A percentile compares a stretch with the other conserved stretches of the same genome.
phyloP scores from a whole-genome alignment of 2,329 filamentous ascomycete species.

The Pestalotiopsis sp. region DNA sequence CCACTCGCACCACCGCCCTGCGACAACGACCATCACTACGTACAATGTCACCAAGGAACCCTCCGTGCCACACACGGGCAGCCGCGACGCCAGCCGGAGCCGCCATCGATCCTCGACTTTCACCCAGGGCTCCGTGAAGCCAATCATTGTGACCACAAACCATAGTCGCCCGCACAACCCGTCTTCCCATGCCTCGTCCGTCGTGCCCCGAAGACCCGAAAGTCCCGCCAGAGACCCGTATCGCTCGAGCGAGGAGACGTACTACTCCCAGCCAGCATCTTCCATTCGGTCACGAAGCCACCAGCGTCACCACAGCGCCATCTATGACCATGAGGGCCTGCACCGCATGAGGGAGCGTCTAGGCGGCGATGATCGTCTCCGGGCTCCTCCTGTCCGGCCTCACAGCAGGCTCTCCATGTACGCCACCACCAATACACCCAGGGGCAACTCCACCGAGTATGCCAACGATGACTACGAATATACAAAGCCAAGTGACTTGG shows the following conservation, averaged over 20 bases:
- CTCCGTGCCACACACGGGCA: constrained; percentile 46
- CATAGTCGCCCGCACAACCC: constrained; percentile 42
- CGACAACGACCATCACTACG: constrained; percentile 52
- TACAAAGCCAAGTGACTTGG: constrained; percentile 64
- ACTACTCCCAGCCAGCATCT: constrained; percentile 61
- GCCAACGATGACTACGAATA: constrained; percentile 65
- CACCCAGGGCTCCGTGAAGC: constrained; percentile 50
- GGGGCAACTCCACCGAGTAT: constrained; percentile 52
- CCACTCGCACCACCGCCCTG: constrained; percentile 31
- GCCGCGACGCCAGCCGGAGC: constrained; percentile 50
- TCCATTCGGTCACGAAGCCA: constrained; percentile 55
- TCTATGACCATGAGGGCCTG: constrained; percentile 54
- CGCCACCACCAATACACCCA: constrained; percentile 37
- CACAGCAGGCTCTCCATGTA: constrained; percentile 50
- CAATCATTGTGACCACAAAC: constrained; percentile 60
- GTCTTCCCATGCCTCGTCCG: constrained; percentile 17
- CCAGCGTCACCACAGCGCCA: constrained; percentile 43
- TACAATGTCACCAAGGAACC: constrained; percentile 60
- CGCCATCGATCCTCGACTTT: constrained; percentile 53
- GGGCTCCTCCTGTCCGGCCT: constrained; percentile 40
- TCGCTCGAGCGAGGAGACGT: constrained; percentile 54
- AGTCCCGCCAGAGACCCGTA: constrained; percentile 57
- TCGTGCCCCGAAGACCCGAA: constrained; percentile 35
- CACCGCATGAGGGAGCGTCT: constrained; percentile 50
- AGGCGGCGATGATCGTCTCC: constrained; percentile 42